Conservation (phyloP, 2,329 filamentous ascomycete species). For the Didymella pinodella region DNA sequence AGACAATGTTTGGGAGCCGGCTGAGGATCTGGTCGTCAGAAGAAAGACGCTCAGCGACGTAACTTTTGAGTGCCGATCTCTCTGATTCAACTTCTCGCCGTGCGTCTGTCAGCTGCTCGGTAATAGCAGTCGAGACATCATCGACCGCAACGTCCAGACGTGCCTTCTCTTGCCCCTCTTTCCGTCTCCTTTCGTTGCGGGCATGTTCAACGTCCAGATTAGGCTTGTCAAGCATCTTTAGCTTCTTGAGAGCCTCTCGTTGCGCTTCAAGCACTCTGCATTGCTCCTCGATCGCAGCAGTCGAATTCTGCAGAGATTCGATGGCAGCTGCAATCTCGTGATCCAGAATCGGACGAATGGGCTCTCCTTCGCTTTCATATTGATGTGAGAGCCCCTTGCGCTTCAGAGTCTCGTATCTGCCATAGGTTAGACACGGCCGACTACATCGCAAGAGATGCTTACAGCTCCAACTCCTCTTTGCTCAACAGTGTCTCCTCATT, state of each 20-base stretch:
- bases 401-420: constrained; percentile 45
- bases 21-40: constrained; percentile 72
- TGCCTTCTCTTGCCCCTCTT: constrained; percentile 51
- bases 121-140: constrained; percentile 40
- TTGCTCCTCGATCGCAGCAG: constrained; percentile 69
- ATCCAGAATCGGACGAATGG: constrained; percentile 62
- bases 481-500: constrained; percentile 57
- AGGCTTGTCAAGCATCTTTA: constrained; percentile 58
- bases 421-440: not conserved
- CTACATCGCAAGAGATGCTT: constrained; percentile 24
- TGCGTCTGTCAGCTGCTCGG: constrained; percentile 48
- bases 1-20: constrained; percentile 71
- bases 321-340: constrained; percentile 69
- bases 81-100: constrained; percentile 60
- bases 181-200: constrained; percentile 50
- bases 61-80: constrained; percentile 57
- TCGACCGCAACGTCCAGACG: constrained; percentile 53
- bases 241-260: constrained; percentile 65
- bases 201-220: constrained; percentile 50
- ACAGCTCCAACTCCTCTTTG: constrained; percentile 60
- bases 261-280: constrained; percentile 68
- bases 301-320: constrained; percentile 69
- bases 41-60: constrained; percentile 60
- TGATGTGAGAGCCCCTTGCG: constrained; percentile 45
- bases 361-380: constrained; percentile 41